Evolutionary conservation across 371 early-diverging fungal species (phyloP).

Genomic region (Mucor piriformis): DNA sequence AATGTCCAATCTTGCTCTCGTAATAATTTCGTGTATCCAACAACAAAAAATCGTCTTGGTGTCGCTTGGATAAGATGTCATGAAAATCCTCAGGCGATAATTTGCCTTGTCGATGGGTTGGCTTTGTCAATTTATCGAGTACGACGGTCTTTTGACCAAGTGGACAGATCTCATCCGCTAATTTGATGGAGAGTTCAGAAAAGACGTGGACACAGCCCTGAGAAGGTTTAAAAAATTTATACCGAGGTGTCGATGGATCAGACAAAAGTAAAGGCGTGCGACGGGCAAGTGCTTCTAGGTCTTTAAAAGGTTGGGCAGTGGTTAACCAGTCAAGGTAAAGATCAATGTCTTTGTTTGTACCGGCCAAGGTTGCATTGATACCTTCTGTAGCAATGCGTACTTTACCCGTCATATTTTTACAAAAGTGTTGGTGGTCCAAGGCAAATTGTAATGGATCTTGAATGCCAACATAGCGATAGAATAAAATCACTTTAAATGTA

Average conservation of each 20-base stretch:
- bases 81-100: constrained; percentile 54
- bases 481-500: constrained; percentile 57
- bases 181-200: constrained; percentile 60
- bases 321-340: constrained; percentile 54
- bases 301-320: constrained; percentile 15
- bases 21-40: constrained; percentile 77
- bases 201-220: constrained; percentile 71
- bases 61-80: constrained; percentile 25
- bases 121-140: constrained; percentile 17
- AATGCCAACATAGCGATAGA: constrained; percentile 58
- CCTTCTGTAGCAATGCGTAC: constrained; percentile 68
- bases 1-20: constrained; percentile 69
- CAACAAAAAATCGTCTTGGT: constrained; percentile 45
- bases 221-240: constrained; percentile 72
- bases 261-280: background rate
- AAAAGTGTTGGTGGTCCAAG: constrained; percentile 38
- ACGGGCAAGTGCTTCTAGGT: background rate
- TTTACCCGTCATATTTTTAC: constrained; percentile 57
- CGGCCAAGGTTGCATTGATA: constrained; percentile 71
- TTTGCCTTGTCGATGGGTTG: constrained; percentile 39
- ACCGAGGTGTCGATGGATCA: constrained; percentile 5
- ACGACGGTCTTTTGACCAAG: constrained; percentile 45
- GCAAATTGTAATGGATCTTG: constrained; percentile 48
- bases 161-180: constrained; percentile 74
- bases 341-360: constrained; percentile 40